These are phyloP conservation scores for Fusarium metavorans DNA, from an alignment of 2,329 filamentous ascomycete genomes.

Conservation along the genomic window DNA sequence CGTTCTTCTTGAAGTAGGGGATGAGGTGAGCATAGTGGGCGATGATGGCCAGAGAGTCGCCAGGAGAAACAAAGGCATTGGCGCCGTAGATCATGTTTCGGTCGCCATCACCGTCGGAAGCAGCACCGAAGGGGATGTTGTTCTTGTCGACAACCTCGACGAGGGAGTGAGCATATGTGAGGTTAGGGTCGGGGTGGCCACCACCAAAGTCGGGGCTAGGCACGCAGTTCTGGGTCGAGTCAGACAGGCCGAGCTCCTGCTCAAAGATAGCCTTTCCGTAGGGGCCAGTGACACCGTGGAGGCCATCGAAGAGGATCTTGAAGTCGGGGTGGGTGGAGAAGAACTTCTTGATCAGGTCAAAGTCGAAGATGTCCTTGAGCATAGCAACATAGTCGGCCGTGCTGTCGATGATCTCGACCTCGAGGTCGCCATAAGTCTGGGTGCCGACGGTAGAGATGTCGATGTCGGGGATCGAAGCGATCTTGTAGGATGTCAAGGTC, in stretches of 20 bases:
- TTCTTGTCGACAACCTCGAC: slow-evolving; percentile 94
- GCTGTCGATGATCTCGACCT: slow-evolving; percentile 96
- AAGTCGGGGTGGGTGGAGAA: slow-evolving; percentile 89
- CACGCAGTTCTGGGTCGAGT: slow-evolving; percentile 87
- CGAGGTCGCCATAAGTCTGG: slow-evolving; percentile 84
- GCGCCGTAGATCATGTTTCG: slow-evolving; percentile 99
- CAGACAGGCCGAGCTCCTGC: slow-evolving; percentile 86
- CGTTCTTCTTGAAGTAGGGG: slow-evolving; percentile 98
- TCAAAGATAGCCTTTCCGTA: slow-evolving; percentile 97
- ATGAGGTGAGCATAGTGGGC: slow-evolving; percentile 96
- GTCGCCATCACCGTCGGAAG: slow-evolving; percentile 96
- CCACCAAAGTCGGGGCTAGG: slow-evolving; percentile 96
- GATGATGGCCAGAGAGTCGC: slow-evolving; percentile 97
- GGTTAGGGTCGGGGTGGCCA: slow-evolving; percentile 96
- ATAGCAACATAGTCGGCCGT: slow-evolving; percentile 92
- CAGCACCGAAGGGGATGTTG: slow-evolving; percentile 93
- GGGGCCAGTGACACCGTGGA: slow-evolving; percentile 93
- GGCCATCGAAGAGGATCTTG: slow-evolving; percentile 95
- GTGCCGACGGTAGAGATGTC: slow-evolving; percentile 87
- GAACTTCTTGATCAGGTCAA: slow-evolving; percentile 94
- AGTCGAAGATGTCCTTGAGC: slow-evolving; percentile 99
- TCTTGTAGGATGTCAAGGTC: slow-evolving; percentile 90
- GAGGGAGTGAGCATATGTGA: slow-evolving; percentile 94
- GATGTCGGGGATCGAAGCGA: slow-evolving; percentile 86
- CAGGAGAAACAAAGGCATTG: slow-evolving; percentile 94